Evolutionary conservation across 2,329 filamentous ascomycete species (phyloP).

Genomic region (Periconia sp.): DNA sequence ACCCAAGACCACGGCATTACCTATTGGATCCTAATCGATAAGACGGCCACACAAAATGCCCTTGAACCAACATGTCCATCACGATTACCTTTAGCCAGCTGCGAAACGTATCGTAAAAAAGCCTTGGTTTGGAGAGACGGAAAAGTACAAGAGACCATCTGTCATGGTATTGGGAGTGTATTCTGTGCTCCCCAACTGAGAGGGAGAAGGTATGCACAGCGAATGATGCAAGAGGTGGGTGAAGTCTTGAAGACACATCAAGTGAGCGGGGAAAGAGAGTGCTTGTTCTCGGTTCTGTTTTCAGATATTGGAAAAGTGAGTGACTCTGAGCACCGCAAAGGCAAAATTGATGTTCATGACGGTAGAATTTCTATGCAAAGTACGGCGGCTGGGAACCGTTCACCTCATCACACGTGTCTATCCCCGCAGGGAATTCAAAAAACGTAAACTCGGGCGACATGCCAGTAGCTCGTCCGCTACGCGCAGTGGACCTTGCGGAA

Average conservation of each 20-base stretch:
- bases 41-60: slow-evolving; percentile 33
- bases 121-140: slow-evolving; percentile 51
- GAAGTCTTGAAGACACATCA: slow-evolving; percentile 57
- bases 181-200: slow-evolving; percentile 69
- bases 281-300: slow-evolving; percentile 75
- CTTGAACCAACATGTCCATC: slow-evolving; percentile 38
- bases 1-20: slow-evolving; percentile 59
- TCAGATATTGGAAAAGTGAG: slow-evolving; percentile 73
- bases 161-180: slow-evolving; percentile 79
- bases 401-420: slow-evolving; percentile 69
- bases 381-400: slow-evolving; percentile 80
- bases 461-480: slow-evolving; percentile 50
- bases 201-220: slow-evolving; percentile 73
- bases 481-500: slow-evolving; percentile 60
- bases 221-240: slow-evolving; percentile 75
- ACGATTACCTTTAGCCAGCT: slow-evolving; percentile 57
- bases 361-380: slow-evolving; percentile 74
- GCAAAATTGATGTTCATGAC: slow-evolving; percentile 70
- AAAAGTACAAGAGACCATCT: slow-evolving; percentile 57
- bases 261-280: slow-evolving; percentile 41
- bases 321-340: slow-evolving; percentile 29
- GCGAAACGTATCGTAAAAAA: slow-evolving; percentile 58
- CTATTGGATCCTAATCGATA: slow-evolving; percentile 62
- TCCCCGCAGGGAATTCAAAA: slow-evolving; percentile 49
- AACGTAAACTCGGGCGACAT: slow-evolving; percentile 7